phyloP scores from a whole-genome alignment of 176 grass and related monocot species.

The Miscanthus lutarioriparius region DNA sequence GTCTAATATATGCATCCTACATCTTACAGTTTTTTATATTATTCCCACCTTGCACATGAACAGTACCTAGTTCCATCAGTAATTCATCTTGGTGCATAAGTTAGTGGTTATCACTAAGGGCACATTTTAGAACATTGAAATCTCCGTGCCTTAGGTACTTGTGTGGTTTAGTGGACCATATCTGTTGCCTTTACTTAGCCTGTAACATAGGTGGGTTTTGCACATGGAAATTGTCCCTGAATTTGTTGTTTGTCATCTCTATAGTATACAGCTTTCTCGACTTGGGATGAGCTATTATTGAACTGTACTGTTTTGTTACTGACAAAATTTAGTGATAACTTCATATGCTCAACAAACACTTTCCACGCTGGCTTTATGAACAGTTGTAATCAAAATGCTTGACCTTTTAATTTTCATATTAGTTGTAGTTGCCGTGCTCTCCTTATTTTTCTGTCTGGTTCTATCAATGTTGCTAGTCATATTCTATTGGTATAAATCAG shows the following conservation, averaged over 20 bases:
- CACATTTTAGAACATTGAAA: slow-evolving; percentile 30
- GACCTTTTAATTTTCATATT: not conserved
- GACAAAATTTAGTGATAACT: not conserved
- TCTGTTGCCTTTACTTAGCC: not conserved
- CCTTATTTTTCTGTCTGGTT: not conserved
- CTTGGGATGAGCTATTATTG: not conserved
- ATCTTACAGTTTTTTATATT: not conserved
- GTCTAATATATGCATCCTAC: not conserved
- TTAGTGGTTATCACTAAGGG: not conserved
- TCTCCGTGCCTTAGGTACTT: not conserved
- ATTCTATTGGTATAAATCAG: not conserved
- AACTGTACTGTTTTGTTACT: not conserved
- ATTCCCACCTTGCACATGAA: not conserved
- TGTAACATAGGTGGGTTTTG: not conserved
- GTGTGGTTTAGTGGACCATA: not conserved
- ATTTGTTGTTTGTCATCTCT: not conserved
- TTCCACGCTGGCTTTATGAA: not conserved
- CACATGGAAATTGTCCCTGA: not conserved
- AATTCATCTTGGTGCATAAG: slow-evolving; percentile 2
- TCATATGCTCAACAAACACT: not conserved
- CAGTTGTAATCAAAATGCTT: not conserved
- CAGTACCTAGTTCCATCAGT: slow-evolving; percentile 9
- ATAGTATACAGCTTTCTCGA: not conserved
- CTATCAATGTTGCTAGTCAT: not conserved
- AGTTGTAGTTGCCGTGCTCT: not conserved